A percentile compares a stretch with the other conserved stretches of the same genome.
These are phyloP conservation scores for Castanea crenata DNA, from an alignment of 306 rosid species.

Conservation along the genomic window DNA sequence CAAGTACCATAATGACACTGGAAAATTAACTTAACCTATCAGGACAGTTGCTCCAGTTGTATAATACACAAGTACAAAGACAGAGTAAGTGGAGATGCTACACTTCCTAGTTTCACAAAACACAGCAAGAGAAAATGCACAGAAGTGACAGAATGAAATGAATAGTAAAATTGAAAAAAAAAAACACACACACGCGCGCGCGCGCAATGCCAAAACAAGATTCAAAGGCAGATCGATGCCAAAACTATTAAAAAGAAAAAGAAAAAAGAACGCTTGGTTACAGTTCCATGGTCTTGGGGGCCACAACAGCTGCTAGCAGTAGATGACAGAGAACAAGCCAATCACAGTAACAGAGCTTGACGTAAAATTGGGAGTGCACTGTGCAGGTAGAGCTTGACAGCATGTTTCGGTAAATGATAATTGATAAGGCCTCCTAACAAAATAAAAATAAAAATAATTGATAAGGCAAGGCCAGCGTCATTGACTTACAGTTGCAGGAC, in stretches of 20 bases:
- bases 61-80: not conserved
- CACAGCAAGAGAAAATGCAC: not conserved
- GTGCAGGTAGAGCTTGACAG: not conserved
- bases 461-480: too few relatives aligned
- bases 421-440: not conserved
- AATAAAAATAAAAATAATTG: not conserved
- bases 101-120: too few relatives aligned
- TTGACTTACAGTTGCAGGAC: too few relatives aligned
- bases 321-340: slow-evolving; percentile 36
- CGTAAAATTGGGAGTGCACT: not conserved
- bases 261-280: not conserved
- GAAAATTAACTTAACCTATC: not conserved
- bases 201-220: not conserved
- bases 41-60: not conserved
- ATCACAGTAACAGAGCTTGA: slow-evolving; percentile 20
- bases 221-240: not conserved
- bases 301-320: slow-evolving; percentile 49
- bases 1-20: not conserved
- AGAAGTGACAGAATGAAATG: not conserved
- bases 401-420: not conserved
- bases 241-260: not conserved
- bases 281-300: slow-evolving; percentile 70
- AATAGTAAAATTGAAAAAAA: not conserved
- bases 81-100: not conserved
- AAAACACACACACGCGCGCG: too few relatives aligned